Base-by-base conservation (phyloP, 169 alveolate genomes). In the Babesia ovis region DNA sequence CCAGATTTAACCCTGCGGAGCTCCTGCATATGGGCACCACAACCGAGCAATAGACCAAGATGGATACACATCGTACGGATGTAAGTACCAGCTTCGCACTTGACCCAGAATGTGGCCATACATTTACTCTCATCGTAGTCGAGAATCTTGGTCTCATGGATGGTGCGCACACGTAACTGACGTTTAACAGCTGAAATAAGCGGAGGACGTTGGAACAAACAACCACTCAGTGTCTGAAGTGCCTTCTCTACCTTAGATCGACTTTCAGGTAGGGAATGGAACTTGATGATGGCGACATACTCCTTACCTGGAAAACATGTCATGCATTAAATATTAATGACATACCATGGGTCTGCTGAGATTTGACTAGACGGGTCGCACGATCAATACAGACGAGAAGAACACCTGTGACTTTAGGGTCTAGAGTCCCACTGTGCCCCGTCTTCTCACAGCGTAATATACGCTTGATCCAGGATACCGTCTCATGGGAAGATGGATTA, bases 1-100 rank as follows among this genome's bases (percentile, higher is more conserved):
- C 99, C 99, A 16, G 98, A 95, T 69, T 98, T 89, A 20, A 97
- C 99, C 74, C 99, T 93, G 81, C 99, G 93, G 53, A 98, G 95
- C 90, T 98, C 99, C 91, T 97, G 99, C 99, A 98, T 98, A 87
- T 98, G 99, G 12, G 99, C 99, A 12, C 99, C 99, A 51, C 94
- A 95, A 55, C 99, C 99, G 55, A 98, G 89, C 43, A 98, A 84
- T 57, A 97, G 91, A 35, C 99, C 99, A 91, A 98, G 79, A 86
- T 98, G 99, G 37, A 98, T 99, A 85, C 99, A 98, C 83, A 97
- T 90, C 25, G 99, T 98, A 56, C 99, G 94, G 53, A 98, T 97
- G 91, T 97, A 97, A 29, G 99, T 97, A 9, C 99, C 99, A 18
- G 99, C 99, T 90, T 98, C 99, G 72, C 99, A 98, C 68, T 95